Percentiles rank a stretch among this genome's conserved stretches.
phyloP scores from a whole-genome alignment of 2,329 filamentous ascomycete species.

The Aspergillus flavus region DNA sequence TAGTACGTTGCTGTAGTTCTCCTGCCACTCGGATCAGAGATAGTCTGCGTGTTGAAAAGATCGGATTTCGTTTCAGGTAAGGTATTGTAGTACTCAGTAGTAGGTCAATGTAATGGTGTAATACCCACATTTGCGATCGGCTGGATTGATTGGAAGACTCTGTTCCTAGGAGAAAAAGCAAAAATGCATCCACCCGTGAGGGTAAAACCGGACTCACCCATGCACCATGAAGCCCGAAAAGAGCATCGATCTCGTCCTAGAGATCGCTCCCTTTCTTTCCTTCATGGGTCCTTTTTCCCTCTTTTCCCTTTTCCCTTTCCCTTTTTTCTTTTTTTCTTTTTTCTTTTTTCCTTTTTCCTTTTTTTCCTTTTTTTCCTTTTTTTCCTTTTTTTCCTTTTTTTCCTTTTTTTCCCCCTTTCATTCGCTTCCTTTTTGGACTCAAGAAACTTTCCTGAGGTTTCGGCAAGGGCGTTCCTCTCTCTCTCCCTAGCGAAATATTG shows the following conservation, averaged over 20 bases:
- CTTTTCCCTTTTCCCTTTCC: background rate
- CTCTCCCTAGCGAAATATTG: background rate
- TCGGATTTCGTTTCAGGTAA: background rate
- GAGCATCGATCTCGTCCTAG: background rate
- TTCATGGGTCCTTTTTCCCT: background rate
- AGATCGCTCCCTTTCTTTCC: background rate
- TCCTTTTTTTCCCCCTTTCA: background rate
- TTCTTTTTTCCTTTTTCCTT: background rate
- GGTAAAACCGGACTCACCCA: conserved; percentile 4
- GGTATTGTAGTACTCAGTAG: background rate
- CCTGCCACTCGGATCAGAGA: background rate
- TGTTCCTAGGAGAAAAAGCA: conserved; percentile 13
- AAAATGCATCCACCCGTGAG: conserved; percentile 14
- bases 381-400: conserved; percentile 4
- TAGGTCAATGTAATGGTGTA: background rate
- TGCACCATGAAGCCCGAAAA: background rate
- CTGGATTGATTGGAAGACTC: conserved; percentile 6
- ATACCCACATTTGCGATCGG: conserved; percentile 1
- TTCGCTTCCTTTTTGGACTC: no score
- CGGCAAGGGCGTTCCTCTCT: no score
- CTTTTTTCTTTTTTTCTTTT: background rate
- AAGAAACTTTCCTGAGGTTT: no score
- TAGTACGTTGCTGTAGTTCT: background rate
- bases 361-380: background rate
- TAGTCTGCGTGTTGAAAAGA: background rate